Conservation (phyloP, 1,284 basidiomycete species). For the Pisolithus thermaeus region DNA sequence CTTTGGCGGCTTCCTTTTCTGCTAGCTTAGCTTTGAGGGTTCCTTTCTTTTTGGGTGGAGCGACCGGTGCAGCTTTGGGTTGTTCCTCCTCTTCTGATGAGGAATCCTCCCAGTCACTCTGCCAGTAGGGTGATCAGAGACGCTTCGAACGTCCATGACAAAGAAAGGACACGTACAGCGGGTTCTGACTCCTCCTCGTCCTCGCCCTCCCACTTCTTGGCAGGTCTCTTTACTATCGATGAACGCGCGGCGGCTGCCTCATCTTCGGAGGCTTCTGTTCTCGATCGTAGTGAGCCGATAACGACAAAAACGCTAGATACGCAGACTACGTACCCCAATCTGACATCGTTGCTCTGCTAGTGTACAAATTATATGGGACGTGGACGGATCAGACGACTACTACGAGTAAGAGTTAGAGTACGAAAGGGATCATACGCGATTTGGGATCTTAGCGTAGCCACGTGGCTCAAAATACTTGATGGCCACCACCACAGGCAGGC, state of each 20-base stretch:
- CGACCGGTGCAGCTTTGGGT: slow-evolving; percentile 39
- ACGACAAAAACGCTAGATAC: background rate
- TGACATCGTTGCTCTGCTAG: slow-evolving; percentile 28
- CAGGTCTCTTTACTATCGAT: slow-evolving; percentile 40
- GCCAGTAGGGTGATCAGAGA: slow-evolving; percentile 8
- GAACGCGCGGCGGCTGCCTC: slow-evolving; percentile 41
- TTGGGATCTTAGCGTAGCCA: too few relatives aligned
- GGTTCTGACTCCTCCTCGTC: slow-evolving; percentile 72
- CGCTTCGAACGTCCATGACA: background rate
- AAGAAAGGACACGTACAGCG: slow-evolving; percentile 38
- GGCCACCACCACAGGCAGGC: slow-evolving; percentile 15
- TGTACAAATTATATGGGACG: slow-evolving; percentile 6
- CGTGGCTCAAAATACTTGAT: too few relatives aligned
- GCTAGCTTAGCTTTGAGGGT: slow-evolving; percentile 85
- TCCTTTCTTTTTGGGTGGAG: slow-evolving; percentile 84
- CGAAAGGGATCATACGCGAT: background rate
- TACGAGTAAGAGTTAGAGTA: background rate
- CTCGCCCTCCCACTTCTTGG: slow-evolving; percentile 80
- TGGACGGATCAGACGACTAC: slow-evolving; percentile 3
- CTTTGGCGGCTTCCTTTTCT: slow-evolving; percentile 76
- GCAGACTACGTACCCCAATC: slow-evolving; percentile 36
- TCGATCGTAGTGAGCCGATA: slow-evolving; percentile 21
- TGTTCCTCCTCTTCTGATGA: slow-evolving; percentile 74
- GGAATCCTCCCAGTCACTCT: slow-evolving; percentile 94
- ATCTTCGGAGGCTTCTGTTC: slow-evolving; percentile 43